Base-by-base conservation (phyloP, 495 filamentous ascomycete genomes). In the Sabuloglossum arenarium region DNA sequence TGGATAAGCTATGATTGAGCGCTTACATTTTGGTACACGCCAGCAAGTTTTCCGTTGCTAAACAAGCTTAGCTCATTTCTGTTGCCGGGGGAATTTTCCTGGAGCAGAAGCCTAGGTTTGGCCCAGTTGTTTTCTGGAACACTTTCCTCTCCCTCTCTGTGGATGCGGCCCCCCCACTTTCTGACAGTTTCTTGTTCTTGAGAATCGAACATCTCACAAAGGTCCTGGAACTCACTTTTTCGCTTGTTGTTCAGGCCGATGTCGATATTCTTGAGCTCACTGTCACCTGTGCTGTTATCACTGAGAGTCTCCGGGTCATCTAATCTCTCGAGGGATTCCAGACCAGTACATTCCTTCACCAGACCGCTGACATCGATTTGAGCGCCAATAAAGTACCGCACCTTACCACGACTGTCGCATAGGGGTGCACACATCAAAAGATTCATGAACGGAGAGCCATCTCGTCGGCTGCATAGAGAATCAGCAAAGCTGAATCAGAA, bases 381-480 rank as follows among this genome's bases (percentile, higher is more conserved):
- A 21, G 75, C 77, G 54, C 80, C 78, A 47, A 84, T 73, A 60
- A 76, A 77, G 61, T 84, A 82, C 39, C 74, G 67, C 16, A 79
- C 68, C 0, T 66, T 66, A 30, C 79, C 79, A 56, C 71, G 71
- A 59, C 72, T 80, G 59, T 84, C 79, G 55, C 74, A 71, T 0
- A 84, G 68, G 16, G 80, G 80, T 0, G 79, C 74, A 34, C 73
- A 72, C 72, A 81, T 78, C 19, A 82, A 65, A 3, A 85, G 69
- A 58, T 83, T 85, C 75, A 83, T 80, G 63, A 85, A 85, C 0
- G 77, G 79, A 0, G 75, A 78, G 5, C 79, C 79, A 58, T 82
- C 79, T 54, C 79, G 67, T 37, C 77, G 68, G 60, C 75, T 79
- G 59, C 28, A 64, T 50, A 51, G 42, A 52, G 34, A 32, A 16